These are phyloP conservation scores for Gracilaria gracilis DNA, from an alignment of 23 red algal genomes.

Conservation along the genomic window DNA sequence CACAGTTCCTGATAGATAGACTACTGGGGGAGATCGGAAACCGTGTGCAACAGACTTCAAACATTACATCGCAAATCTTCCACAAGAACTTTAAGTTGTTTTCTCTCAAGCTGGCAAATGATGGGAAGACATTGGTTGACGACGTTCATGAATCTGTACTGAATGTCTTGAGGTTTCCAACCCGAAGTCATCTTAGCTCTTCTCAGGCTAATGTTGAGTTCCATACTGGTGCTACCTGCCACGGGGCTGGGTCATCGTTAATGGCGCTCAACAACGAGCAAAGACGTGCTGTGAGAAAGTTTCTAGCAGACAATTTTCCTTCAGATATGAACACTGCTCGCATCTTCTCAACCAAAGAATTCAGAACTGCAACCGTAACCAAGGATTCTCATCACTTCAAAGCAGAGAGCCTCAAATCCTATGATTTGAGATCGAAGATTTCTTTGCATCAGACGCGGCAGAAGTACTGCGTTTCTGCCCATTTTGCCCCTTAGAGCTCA, in stretches of 20 bases:
- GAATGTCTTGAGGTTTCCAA: background rate
- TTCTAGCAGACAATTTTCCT: background rate
- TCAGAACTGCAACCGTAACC: background rate
- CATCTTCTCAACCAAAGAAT: background rate
- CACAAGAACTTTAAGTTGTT: conserved; percentile 27
- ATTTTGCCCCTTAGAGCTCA: background rate
- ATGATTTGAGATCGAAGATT: background rate
- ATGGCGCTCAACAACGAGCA: background rate
- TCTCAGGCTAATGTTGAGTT: background rate
- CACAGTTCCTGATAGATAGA: conserved; percentile 31
- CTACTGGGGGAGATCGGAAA: background rate
- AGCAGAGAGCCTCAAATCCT: background rate
- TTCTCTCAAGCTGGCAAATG: conserved; percentile 20
- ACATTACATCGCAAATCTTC: background rate
- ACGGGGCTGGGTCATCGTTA: background rate
- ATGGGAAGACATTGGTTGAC: background rate
- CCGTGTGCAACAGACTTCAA: background rate
- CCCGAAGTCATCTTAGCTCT: background rate
- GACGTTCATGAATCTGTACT: background rate
- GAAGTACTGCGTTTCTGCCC: background rate
- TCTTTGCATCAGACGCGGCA: background rate
- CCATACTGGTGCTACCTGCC: background rate
- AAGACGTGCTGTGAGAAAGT: background rate
- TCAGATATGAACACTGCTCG: background rate
- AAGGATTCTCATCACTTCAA: background rate